A percentile compares a stretch with the other conserved stretches of the same genome.
Evolutionary conservation across 2,329 filamentous ascomycete species (phyloP).

Genomic region (Raffaelea deltoideospora): DNA sequence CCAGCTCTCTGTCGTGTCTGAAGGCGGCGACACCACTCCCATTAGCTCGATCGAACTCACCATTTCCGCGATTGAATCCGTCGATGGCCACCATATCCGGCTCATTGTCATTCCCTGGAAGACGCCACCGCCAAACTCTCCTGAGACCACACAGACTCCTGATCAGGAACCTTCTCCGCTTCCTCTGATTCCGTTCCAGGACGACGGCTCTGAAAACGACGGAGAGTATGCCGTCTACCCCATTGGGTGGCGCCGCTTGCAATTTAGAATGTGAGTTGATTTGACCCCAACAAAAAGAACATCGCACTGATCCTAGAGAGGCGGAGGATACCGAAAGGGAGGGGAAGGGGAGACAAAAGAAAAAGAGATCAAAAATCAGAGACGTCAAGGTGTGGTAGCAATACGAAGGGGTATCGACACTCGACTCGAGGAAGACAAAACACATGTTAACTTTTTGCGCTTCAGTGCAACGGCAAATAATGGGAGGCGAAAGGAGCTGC

Average conservation of each 20-base stretch:
- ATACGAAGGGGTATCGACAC: too few species aligned
- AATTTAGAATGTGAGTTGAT: constrained; percentile 63
- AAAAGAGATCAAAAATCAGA: too few species aligned
- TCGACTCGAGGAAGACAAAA: too few species aligned
- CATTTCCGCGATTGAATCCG: constrained; percentile 86
- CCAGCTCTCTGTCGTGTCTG: constrained; percentile 65
- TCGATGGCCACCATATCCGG: constrained; percentile 81
- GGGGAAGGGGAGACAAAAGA: too few species aligned
- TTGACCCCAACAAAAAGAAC: not conserved
- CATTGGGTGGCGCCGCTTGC: constrained; percentile 83
- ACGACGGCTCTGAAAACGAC: constrained; percentile 42
- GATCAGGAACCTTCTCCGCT: constrained; percentile 82
- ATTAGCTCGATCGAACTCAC: constrained; percentile 73
- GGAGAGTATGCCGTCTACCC: constrained; percentile 82
- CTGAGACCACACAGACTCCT: constrained; percentile 44
- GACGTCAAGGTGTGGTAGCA: too few species aligned
- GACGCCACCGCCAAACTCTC: constrained; percentile 68
- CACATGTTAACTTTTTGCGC: constrained; percentile 8
- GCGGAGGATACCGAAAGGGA: not conserved
- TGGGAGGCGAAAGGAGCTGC: constrained; percentile 80
- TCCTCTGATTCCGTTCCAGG: constrained; percentile 53
- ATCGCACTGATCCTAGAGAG: not conserved
- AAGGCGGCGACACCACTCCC: constrained; percentile 69
- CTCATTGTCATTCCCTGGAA: constrained; percentile 98
- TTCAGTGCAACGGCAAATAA: constrained; percentile 84